Percentiles rank a stretch among this genome's conserved stretches.
Conservation (phyloP, 192 early-diverging fungal species). For the Martensiomyces pterosporus region DNA sequence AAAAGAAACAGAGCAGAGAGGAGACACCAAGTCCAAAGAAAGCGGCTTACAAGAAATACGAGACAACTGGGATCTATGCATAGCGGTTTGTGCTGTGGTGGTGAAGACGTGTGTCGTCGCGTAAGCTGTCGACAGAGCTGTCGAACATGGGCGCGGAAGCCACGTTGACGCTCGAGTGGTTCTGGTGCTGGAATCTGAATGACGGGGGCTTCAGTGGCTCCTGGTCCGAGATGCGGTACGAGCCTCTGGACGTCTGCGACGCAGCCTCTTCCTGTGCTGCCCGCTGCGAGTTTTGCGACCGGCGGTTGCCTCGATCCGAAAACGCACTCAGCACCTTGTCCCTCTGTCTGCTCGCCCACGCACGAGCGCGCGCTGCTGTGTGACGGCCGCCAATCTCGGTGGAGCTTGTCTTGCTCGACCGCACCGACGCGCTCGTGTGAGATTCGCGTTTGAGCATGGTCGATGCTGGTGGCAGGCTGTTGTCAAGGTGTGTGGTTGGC, state of each 20-base stretch:
- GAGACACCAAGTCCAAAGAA: too few species aligned
- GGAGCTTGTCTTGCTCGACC: conserved; percentile 13
- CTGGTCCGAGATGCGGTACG: conserved; percentile 4
- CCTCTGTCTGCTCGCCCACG: conserved; percentile 38
- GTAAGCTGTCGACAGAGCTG: too few species aligned
- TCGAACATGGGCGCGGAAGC: background rate
- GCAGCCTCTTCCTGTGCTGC: too few species aligned
- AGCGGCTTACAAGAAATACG: too few species aligned
- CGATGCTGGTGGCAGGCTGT: too few species aligned
- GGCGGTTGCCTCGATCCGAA: conserved; percentile 11
- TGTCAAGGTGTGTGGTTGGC: background rate
- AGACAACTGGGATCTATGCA: too few species aligned
- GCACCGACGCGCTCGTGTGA: conserved; percentile 8
- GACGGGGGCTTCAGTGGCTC: conserved; percentile 12
- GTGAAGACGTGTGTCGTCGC: too few species aligned
- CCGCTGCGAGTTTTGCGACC: conserved; percentile 8
- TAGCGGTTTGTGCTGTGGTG: too few species aligned
- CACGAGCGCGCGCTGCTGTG: conserved; percentile 40
- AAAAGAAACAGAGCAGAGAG: too few species aligned
- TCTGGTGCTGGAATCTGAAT: conserved; percentile 31
- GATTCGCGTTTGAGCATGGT: conserved; percentile 23
- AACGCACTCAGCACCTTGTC: conserved; percentile 38
- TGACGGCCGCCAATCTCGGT: conserved; percentile 32
- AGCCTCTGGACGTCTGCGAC: too few species aligned
- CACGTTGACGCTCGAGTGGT: conserved; percentile 29